phyloP scores from a whole-genome alignment of 768 basidiomycete species.

The Xerocomellus intermedius region DNA sequence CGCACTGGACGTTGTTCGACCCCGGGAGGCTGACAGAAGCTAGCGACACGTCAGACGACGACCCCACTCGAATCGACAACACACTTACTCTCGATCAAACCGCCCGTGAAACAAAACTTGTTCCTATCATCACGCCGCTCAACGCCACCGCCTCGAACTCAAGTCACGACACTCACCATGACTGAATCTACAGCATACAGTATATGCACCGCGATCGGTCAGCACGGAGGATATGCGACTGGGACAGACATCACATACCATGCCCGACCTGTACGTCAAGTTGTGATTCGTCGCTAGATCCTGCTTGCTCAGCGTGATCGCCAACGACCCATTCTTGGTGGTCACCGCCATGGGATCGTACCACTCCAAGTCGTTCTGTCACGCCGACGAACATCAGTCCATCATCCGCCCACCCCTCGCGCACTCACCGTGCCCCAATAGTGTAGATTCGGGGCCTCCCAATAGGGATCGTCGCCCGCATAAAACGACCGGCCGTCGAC shows the following conservation, averaged over 20 bases:
- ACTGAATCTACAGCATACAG: conserved; percentile 27
- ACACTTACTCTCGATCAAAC: conserved; percentile 52
- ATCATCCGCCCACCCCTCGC: too few relatives aligned
- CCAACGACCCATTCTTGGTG: conserved; percentile 50
- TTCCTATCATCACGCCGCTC: conserved; percentile 37
- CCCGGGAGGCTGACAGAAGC: conserved; percentile 43
- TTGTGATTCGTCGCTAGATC: conserved; percentile 43
- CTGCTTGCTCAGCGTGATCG: conserved; percentile 47
- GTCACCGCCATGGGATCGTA: conserved; percentile 54
- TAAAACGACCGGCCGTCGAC: conserved; percentile 68
- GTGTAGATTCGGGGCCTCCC: conserved; percentile 53
- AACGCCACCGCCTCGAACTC: background rate
- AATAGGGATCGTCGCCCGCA: conserved; percentile 67
- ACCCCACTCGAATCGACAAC: background rate
- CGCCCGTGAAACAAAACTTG: conserved; percentile 82
- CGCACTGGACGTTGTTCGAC: conserved; percentile 36
- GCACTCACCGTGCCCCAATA: conserved; percentile 61
- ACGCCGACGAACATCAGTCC: conserved; percentile 7
- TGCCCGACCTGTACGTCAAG: conserved; percentile 44
- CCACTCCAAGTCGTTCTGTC: conserved; percentile 50
- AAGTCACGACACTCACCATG: conserved; percentile 21
- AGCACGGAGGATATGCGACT: conserved; percentile 16
- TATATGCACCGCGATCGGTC: conserved; percentile 20
- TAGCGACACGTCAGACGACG: conserved; percentile 15
- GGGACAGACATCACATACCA: conserved; percentile 23